These are phyloP conservation scores for Trichocomaceae sp. DNA, from an alignment of 2,329 filamentous ascomycete genomes.

Conservation along the genomic window DNA sequence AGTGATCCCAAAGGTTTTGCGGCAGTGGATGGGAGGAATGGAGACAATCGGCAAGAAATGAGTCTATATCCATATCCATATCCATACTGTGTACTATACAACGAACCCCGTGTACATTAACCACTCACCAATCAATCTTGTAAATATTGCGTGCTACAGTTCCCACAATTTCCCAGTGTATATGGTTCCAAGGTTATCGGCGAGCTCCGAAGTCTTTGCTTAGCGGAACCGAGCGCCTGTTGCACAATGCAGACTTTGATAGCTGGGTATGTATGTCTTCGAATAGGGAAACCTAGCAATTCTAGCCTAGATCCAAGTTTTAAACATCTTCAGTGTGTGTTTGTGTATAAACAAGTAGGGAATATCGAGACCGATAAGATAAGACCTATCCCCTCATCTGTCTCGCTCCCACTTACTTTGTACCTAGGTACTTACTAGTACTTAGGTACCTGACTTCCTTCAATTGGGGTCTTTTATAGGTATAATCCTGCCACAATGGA, in stretches of 20 bases:
- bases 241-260: constrained; percentile 3
- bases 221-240: not conserved
- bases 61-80: not conserved
- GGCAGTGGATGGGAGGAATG: constrained; percentile 75
- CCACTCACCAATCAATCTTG: too few species aligned
- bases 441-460: too few species aligned
- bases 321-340: not conserved
- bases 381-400: not conserved
- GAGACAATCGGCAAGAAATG: constrained; percentile 51
- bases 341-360: too few species aligned
- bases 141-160: too few species aligned
- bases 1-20: constrained; percentile 68
- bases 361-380: constrained; percentile 7
- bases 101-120: not conserved
- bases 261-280: not conserved
- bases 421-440: too few species aligned
- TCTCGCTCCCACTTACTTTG: too few species aligned
- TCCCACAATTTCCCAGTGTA: not conserved
- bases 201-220: constrained; percentile 6
- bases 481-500: too few species aligned
- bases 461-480: too few species aligned
- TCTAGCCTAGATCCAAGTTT: too few species aligned
- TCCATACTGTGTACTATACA: not conserved
- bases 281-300: constrained; percentile 2
- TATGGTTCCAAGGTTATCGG: constrained; percentile 5